A percentile compares a stretch with the other conserved stretches of the same genome.
Evolutionary conservation across 495 filamentous ascomycete species (phyloP).

Genomic region (Halenospora varia): DNA sequence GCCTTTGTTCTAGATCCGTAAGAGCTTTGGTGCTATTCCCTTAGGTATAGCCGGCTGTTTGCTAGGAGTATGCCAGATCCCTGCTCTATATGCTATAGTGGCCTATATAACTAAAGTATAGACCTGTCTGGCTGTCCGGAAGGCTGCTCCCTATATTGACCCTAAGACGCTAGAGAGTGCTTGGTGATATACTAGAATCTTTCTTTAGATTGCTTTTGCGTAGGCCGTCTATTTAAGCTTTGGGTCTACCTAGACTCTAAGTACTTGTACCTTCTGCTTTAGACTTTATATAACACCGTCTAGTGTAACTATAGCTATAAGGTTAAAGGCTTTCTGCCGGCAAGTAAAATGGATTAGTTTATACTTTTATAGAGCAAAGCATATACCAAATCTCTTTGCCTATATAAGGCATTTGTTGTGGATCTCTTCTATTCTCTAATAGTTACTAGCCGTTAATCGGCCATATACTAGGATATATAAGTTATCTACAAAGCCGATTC

Average conservation of each 20-base stretch:
- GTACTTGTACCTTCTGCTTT: neutral
- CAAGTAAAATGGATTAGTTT: conserved; percentile 24
- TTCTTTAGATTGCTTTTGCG: neutral
- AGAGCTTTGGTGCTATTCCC: neutral
- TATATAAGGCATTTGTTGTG: conserved; percentile 21
- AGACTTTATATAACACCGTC: neutral
- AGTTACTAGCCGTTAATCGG: conserved; percentile 18
- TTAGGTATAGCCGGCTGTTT: neutral
- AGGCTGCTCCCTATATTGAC: neutral
- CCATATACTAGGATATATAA: conserved; percentile 22
- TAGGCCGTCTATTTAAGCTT: neutral
- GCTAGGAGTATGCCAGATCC: neutral
- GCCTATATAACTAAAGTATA: neutral
- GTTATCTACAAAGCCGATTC: conserved; percentile 26
- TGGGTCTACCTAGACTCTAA: neutral
- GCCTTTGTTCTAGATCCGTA: neutral
- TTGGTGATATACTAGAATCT: neutral
- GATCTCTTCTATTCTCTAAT: conserved; percentile 14
- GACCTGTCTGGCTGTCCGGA: neutral
- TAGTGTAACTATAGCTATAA: neutral
- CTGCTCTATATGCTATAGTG: neutral
- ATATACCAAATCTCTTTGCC: conserved; percentile 18
- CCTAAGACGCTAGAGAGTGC: neutral
- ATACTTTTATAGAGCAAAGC: conserved; percentile 22
- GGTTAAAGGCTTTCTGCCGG: neutral